Evolutionary conservation across 106 monocot species (phyloP), one percentile per base, ranked within the genome.

Genomic region (Cymbidium sinense): DNA sequence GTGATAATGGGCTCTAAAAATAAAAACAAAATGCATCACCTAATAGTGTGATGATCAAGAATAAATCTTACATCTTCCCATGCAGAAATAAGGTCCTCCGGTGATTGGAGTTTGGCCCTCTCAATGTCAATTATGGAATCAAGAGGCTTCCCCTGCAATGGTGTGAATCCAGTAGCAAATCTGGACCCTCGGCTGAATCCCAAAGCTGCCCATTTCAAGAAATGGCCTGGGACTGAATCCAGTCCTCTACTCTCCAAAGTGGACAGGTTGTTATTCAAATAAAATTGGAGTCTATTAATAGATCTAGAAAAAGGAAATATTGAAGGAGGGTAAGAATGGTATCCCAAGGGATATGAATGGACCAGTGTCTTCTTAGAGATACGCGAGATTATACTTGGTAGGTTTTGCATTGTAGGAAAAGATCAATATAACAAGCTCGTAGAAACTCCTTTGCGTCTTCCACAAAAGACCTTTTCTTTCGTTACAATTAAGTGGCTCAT

Each of bases 91-190:
- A 96, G 93, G 65, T 96, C 88, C 35, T 93, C 91, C 1, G 86
- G 47, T 1, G 90, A 82, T 44, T 69, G 81, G 31, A 72, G 36
- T 77, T 82, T 86, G 77, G 83, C 85, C 47, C 91, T 76, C 5
- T 89, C 91, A 20, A 93, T 29, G 75, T 96, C 91, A 75, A 96
- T 85, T 77, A 96, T 93, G 79, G 93, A 96, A 17, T 37, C 87
- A 52, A 96, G 79, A 9, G 90, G 78, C 84, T 96, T 96, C 54
- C 78, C 77, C 82, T 91, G 43, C 58, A 96, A 82, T n/a, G 96
- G 93, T 13, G 89, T 73, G 86, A 93, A 96, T 5, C 96, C 96
- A 64, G 86, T 83, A 81, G 96, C 91, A 82, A 96, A 96, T 67
- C 54, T 79, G 31, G 91, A 94, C 9, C 83, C 80, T 55, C 90